Evolutionary conservation across 1,139 yeast genomes (phyloP).

Genomic region (Geotrichum klebahnii): DNA sequence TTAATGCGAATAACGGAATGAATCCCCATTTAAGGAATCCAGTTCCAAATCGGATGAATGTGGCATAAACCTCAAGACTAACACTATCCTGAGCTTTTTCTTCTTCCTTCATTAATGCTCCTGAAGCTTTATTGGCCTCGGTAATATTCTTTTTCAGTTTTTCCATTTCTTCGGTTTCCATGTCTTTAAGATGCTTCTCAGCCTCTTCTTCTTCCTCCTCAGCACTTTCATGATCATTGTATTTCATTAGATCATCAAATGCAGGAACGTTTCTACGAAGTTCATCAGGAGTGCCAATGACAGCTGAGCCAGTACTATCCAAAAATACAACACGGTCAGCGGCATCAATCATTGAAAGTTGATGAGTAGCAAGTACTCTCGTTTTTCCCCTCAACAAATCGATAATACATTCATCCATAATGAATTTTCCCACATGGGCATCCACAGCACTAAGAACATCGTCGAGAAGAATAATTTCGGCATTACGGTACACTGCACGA

Average conservation of each 20-base stretch:
- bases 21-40: conserved; percentile 45
- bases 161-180: conserved; percentile 28
- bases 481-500: conserved; percentile 70
- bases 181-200: conserved; percentile 30
- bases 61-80: conserved; percentile 45
- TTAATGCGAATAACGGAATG: conserved; percentile 44
- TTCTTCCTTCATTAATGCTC: conserved; percentile 46
- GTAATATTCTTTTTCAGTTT: conserved; percentile 28
- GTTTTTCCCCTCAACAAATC: conserved; percentile 60
- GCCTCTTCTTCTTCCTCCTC: conserved; percentile 39
- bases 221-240: conserved; percentile 39
- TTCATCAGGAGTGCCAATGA: conserved; percentile 58
- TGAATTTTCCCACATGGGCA: conserved; percentile 81
- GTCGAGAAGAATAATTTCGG: conserved; percentile 67
- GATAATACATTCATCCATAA: conserved; percentile 64
- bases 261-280: conserved; percentile 45
- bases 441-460: conserved; percentile 91
- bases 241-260: conserved; percentile 53
- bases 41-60: conserved; percentile 57
- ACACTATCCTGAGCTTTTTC: conserved; percentile 50
- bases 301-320: conserved; percentile 60
- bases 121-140: conserved; percentile 24
- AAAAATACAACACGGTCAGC: conserved; percentile 70
- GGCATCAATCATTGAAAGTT: conserved; percentile 57
- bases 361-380: conserved; percentile 80